Evolutionary conservation across 805 yeast species (phyloP).

Genomic region (Hanseniaspora meyeri): DNA sequence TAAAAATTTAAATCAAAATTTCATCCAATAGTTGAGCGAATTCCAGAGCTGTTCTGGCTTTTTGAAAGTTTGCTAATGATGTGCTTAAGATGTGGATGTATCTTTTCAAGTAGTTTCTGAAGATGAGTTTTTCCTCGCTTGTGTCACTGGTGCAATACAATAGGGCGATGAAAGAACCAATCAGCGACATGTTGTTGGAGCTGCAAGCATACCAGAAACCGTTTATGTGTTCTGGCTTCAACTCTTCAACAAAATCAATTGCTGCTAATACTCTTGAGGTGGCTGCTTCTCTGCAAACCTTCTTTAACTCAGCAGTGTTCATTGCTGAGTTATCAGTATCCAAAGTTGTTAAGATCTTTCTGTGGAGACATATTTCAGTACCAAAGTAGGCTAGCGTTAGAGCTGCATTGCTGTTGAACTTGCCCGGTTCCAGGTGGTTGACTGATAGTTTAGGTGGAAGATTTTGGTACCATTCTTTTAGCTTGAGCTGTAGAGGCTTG

Average conservation of each 20-base stretch:
- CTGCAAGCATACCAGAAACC: conserved; percentile 86
- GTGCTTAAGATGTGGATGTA: conserved; percentile 68
- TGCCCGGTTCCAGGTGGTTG: conserved; percentile 46
- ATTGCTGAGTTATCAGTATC: conserved; percentile 19
- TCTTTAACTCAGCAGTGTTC: conserved; percentile 40
- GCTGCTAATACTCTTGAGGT: conserved; percentile 70
- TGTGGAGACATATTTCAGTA: conserved; percentile 74
- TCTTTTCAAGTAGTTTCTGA: conserved; percentile 56
- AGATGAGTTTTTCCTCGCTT: conserved; percentile 51
- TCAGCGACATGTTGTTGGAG: conserved; percentile 62
- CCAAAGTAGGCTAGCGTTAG: conserved; percentile 79
- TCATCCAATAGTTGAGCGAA: conserved; percentile 10
- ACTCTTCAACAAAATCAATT: conserved; percentile 59
- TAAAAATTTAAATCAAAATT: conserved; percentile 4
- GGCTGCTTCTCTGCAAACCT: conserved; percentile 77
- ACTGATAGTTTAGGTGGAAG: conserved; percentile 53
- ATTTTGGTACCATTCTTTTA: conserved; percentile 68
- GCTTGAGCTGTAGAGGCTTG: conserved; percentile 62
- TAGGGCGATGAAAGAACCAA: conserved; percentile 80
- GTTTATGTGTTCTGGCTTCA: conserved; percentile 71
- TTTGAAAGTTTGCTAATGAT: conserved; percentile 64
- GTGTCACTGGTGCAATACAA: conserved; percentile 54
- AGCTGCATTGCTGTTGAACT: conserved; percentile 61
- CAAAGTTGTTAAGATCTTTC: conserved; percentile 55
- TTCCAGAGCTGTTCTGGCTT: conserved; percentile 60